phyloP scores from a whole-genome alignment of 139 green algal species.

The Edaphochlamys debaryana region DNA sequence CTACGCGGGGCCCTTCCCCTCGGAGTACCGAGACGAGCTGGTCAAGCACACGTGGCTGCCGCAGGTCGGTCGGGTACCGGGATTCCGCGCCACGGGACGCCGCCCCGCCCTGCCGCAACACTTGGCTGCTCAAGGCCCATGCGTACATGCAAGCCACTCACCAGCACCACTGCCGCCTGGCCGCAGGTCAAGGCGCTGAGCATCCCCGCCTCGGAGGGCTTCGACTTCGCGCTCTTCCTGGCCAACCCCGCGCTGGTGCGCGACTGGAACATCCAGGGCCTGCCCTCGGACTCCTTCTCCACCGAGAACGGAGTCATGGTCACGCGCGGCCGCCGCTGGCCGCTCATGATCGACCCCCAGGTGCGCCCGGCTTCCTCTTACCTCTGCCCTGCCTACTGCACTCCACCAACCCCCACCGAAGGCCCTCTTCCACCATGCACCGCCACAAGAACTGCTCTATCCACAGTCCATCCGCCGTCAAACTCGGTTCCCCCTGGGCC shows the following conservation, averaged over 20 bases:
- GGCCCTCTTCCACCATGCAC: no score
- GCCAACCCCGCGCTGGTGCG: conserved; percentile 76
- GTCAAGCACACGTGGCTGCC: conserved; percentile 79
- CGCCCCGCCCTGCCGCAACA: no score
- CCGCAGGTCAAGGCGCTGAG: conserved; percentile 64
- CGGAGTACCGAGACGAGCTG: conserved; percentile 79
- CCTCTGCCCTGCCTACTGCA: neutral
- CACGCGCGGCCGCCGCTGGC: conserved; percentile 75
- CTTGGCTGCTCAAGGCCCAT: no score
- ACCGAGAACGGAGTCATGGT: conserved; percentile 88
- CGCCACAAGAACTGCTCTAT: no score
- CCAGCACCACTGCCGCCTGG: neutral
- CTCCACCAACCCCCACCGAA: neutral
- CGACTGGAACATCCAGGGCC: conserved; percentile 88
- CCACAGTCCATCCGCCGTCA: no score
- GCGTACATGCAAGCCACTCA: neutral
- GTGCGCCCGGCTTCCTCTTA: conserved; percentile 51
- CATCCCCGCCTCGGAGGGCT: conserved; percentile 73
- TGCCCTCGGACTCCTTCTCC: conserved; percentile 79
- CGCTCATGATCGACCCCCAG: conserved; percentile 87
- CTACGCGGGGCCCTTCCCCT: conserved; percentile 86
- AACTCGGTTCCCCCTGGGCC: no score
- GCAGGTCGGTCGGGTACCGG: conserved; percentile 49
- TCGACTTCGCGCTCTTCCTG: conserved; percentile 83
- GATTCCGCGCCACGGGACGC: no score